Conservation (phyloP, 75 land plant species). For the Sequoia sempervirens region DNA sequence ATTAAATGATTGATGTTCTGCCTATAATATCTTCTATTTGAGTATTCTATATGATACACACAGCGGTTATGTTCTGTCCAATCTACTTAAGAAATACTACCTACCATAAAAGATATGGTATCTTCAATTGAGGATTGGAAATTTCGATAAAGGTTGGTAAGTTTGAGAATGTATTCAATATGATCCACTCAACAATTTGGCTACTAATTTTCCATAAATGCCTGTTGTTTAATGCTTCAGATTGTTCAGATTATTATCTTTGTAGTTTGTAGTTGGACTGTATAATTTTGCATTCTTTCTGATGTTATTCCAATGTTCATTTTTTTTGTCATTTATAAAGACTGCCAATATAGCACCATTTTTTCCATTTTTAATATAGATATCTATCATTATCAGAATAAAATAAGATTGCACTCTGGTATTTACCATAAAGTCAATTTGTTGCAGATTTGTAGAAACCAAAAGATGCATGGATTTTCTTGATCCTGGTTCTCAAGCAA, state of each 20-base stretch:
- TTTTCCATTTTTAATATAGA: too few relatives aligned
- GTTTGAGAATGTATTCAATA: background rate
- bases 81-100: background rate
- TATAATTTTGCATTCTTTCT: background rate
- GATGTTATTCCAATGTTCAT: background rate
- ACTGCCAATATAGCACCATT: too few relatives aligned
- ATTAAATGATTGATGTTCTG: background rate
- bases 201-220: background rate
- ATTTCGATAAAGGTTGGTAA: background rate
- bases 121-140: background rate
- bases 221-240: background rate
- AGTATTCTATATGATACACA: background rate
- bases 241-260: background rate
- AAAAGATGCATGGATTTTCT: constrained; percentile 84
- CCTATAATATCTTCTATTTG: background rate
- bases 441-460: constrained; percentile 74
- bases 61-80: background rate
- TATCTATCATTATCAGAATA: background rate
- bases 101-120: background rate
- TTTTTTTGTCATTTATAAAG: too few relatives aligned
- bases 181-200: background rate
- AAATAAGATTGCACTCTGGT: background rate
- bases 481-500: constrained; percentile 80
- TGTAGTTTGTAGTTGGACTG: background rate
- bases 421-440: background rate